phyloP scores from a whole-genome alignment of 2,329 filamentous ascomycete species.

The Metarhizium anisopliae region DNA sequence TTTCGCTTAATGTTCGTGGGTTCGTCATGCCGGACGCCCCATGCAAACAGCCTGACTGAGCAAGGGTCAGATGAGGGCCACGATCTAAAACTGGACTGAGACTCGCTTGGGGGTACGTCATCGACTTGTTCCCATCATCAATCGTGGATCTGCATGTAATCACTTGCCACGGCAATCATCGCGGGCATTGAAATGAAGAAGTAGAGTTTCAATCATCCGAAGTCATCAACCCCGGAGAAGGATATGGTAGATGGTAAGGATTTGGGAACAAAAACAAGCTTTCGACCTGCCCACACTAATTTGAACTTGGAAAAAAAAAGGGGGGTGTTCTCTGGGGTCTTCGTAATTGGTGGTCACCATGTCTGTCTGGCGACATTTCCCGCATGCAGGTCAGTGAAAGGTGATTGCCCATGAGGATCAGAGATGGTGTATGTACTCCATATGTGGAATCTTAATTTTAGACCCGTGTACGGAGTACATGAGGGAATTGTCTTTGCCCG shows the following conservation, averaged over 20 bases:
- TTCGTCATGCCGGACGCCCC: background rate
- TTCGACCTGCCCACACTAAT: background rate
- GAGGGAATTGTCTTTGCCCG: no score
- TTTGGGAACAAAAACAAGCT: background rate
- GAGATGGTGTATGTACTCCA: no score
- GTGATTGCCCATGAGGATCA: no score
- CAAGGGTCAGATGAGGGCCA: background rate
- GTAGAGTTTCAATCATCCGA: background rate
- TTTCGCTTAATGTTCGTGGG: no score
- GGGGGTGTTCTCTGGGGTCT: no score
- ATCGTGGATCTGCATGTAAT: background rate
- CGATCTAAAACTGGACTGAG: background rate
- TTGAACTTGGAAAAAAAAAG: background rate
- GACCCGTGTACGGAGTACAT: no score
- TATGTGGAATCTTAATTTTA: no score
- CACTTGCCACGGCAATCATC: background rate
- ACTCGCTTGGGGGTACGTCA: slow-evolving; percentile 4
- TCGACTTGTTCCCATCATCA: slow-evolving; percentile 2
- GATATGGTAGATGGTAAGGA: background rate
- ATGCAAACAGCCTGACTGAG: background rate
- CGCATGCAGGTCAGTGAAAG: background rate
- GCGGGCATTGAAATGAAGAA: background rate
- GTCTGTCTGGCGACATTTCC: background rate
- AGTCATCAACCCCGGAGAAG: background rate
- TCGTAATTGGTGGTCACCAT: background rate